Evolutionary conservation across 2,329 filamentous ascomycete species (phyloP), one percentile per base, ranked within the genome.

Genomic region (Penicillium nordicum): DNA sequence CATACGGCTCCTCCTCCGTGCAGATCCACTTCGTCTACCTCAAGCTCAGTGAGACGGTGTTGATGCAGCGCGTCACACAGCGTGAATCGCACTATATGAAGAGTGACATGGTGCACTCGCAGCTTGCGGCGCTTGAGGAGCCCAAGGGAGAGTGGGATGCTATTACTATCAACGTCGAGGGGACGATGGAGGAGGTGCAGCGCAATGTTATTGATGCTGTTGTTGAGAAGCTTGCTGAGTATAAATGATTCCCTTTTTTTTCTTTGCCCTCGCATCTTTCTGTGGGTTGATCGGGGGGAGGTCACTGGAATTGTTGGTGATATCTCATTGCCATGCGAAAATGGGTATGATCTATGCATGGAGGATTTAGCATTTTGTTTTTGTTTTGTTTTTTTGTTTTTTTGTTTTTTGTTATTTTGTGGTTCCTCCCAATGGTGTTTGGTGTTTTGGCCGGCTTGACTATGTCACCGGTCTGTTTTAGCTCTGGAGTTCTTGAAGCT

Each of bases 61-160:
- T 97, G 30, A 79, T 95, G 55, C 78, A 87, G 65, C 85, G 94
- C 9, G 92, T 97, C 9, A 80, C 82, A 34, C 79, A 82, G 38
- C 84, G 94, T 64, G 78, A 92, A 76, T 86, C 86, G 50, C 94
- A 99, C 73, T 99, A 94, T 76, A 97, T 99, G 92, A 93, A 94
- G 67, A 88, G 90, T 65, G 84, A 85, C 67, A 97, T 99, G 93
- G 92, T 99, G 9, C 87, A 89, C 68, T 96, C 91, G 76, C 94
- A 99, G 72, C 88, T 97, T 63, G 84, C 87, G 60, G 88, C 86
- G 50, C 82, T 99, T n/a, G 93, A 99, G 76, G 85, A 88, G 60
- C 94, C 94, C 0, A 84, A 90, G 53, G 89, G 92, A 69, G 78
- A 82, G 61, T 79, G 74, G 69, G 90, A 94, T 73, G 87, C 89